Base-by-base conservation (phyloP, 2,329 filamentous ascomycete species). In the Dactylella cylindrospora region DNA sequence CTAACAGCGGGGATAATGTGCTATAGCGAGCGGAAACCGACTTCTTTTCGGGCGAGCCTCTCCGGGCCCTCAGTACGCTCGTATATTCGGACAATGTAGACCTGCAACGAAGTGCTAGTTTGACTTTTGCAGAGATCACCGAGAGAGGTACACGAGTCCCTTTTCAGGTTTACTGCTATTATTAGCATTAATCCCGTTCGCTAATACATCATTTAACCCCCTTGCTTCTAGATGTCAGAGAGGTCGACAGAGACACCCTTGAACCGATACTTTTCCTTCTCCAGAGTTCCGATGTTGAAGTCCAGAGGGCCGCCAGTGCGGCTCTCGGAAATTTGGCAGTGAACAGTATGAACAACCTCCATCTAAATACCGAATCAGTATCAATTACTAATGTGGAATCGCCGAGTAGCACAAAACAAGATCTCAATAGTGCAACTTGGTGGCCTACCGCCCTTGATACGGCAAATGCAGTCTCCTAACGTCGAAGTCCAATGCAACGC, bases 1-100 rank as follows among this genome's bases (percentile, higher is more conserved):
- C 47, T 61, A 22, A 61, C 47, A 38, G n/a, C n/a, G 29, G 20
- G 22, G 33, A 40, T 45, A 31, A 49, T 25, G 25, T 32, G 32
- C 59, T 62, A 62, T 73, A 96, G 93, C 86, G 93, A 72, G 86
- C 85, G 72, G 93, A 98, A 74, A 97, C 90, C 70, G 91, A 98
- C 74, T 98, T 98, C 82, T 98, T 98, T 76, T 85, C 88, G 29
- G 93, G 93, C 74, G 90, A 96, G 71, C 93, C 93, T 38, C 83
- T 98, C 55, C 86, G 87, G 74, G 91, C 93, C 38, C 78, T 98
- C 54, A 96, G 89, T 75, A 98, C 91, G 9, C 81, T 98, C 20
- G 93, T 98, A 55, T 98, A 95, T 74, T 98, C 93, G 55, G 90
- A 97, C 74, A 98, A 98, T 76, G 90, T 98, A 72, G 93, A 98